Evolutionary conservation across 352 stramenopile genomes (phyloP).

Genomic region (Phytopythium cucurbitacearum): DNA sequence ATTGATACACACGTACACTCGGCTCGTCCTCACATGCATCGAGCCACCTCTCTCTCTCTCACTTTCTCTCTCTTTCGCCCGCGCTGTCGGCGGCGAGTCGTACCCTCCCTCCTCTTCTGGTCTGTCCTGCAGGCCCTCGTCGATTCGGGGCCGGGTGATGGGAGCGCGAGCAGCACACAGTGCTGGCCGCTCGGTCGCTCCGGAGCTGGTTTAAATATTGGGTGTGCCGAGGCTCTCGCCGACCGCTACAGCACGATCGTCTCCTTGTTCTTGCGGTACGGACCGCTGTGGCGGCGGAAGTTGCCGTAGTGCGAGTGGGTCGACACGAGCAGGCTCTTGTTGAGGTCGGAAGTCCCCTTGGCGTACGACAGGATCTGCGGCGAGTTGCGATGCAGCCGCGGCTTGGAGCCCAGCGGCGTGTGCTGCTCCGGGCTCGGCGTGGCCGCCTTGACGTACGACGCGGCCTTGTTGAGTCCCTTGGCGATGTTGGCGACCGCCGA

Average conservation of each 20-base stretch:
- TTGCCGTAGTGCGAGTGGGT: slow-evolving; percentile 42
- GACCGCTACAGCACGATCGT: slow-evolving; percentile 30
- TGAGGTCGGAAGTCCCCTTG: slow-evolving; percentile 26
- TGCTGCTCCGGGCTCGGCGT: slow-evolving; percentile 9
- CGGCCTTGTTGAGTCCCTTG: slow-evolving; percentile 25
- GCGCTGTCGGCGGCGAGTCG: no score
- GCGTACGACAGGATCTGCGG: slow-evolving; percentile 33
- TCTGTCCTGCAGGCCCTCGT: no score
- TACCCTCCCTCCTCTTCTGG: no score
- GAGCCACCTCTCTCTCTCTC: no score
- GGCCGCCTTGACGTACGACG: slow-evolving; percentile 25
- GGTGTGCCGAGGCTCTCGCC: not conserved
- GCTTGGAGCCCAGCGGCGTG: slow-evolving; percentile 9
- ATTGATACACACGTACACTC: no score
- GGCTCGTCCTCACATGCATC: no score
- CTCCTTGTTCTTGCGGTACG: slow-evolving; percentile 42
- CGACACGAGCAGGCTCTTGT: slow-evolving; percentile 30
- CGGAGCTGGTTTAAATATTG: slow-evolving; percentile 7
- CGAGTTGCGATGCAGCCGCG: slow-evolving; percentile 23
- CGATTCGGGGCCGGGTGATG: no score
- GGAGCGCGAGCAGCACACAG: no score
- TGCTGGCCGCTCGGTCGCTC: no score
- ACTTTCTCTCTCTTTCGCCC: no score
- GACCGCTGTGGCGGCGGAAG: slow-evolving; percentile 48
- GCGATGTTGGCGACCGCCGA: slow-evolving; percentile 25